Percentiles rank a stretch among this genome's conserved stretches.
phyloP scores from a whole-genome alignment of 768 basidiomycete genomes.

The Amanita inopinata region DNA sequence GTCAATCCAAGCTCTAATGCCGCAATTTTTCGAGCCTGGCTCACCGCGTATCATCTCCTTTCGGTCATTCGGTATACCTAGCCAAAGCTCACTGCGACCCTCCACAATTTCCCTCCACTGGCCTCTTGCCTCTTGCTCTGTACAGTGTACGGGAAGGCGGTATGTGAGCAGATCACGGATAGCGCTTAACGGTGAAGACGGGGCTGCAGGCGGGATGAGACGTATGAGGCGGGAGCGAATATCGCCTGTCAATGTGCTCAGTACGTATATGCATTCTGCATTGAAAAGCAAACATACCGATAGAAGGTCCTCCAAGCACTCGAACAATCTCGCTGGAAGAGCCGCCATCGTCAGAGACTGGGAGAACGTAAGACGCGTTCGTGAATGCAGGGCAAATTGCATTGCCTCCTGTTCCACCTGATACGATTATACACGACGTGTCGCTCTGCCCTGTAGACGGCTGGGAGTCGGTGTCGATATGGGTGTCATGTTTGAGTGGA shows the following conservation, averaged over 20 bases:
- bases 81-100: conserved; percentile 73
- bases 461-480: background rate
- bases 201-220: conserved; percentile 61
- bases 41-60: conserved; percentile 87
- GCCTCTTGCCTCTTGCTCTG: conserved; percentile 72
- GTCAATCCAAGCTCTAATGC: background rate
- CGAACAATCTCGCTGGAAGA: conserved; percentile 93
- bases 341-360: conserved; percentile 93
- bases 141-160: conserved; percentile 59
- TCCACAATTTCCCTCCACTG: conserved; percentile 92
- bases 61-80: conserved; percentile 77
- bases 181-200: conserved; percentile 54
- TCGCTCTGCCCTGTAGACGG: conserved; percentile 6
- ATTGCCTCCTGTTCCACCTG: conserved; percentile 94
- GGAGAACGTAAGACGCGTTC: conserved; percentile 72
- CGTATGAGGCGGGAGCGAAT: conserved; percentile 85
- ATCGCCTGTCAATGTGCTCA: no score
- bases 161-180: conserved; percentile 74
- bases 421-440: conserved; percentile 64
- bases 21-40: background rate
- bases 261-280: no score
- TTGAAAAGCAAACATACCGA: conserved; percentile 44
- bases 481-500: background rate
- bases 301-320: conserved; percentile 79
- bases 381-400: conserved; percentile 81